Evolutionary conservation across 352 stramenopile species (phyloP).

Genomic region (Phytophthora brassicae): DNA sequence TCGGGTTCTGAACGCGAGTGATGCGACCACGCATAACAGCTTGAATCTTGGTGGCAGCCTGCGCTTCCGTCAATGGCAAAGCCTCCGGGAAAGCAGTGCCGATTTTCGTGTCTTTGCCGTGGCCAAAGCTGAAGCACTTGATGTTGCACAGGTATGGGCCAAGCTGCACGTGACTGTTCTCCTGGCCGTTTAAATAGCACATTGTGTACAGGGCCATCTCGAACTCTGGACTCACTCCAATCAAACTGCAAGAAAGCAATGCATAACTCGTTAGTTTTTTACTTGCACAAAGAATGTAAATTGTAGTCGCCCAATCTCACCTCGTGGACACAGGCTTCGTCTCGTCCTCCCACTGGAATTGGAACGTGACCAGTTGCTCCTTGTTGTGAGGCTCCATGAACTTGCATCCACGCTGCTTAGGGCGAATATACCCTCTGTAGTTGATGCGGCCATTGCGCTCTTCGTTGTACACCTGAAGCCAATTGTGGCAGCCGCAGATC

Average conservation of each 20-base stretch:
- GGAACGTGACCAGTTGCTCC: slow-evolving; percentile 93
- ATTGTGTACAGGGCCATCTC: slow-evolving; percentile 97
- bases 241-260: slow-evolving; percentile 58
- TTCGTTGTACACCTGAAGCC: slow-evolving; percentile 96
- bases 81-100: slow-evolving; percentile 81
- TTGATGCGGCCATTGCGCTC: slow-evolving; percentile 92
- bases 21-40: slow-evolving; percentile 55
- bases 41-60: slow-evolving; percentile 81
- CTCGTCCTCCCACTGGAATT: slow-evolving; percentile 92
- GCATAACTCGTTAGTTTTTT: neutral
- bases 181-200: slow-evolving; percentile 91
- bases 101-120: slow-evolving; percentile 74
- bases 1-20: slow-evolving; percentile 31
- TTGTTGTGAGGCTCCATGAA: slow-evolving; percentile 79
- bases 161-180: slow-evolving; percentile 86
- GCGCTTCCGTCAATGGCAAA: slow-evolving; percentile 63
- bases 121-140: slow-evolving; percentile 88
- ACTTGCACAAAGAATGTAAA: neutral
- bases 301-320: slow-evolving; percentile 23
- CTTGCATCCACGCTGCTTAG: slow-evolving; percentile 66
- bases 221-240: slow-evolving; percentile 95
- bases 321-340: slow-evolving; percentile 91
- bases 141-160: slow-evolving; percentile 88
- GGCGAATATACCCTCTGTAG: slow-evolving; percentile 94
- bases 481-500: slow-evolving; percentile 96